Evolutionary conservation across 148 eudicot genomes (phyloP).

Genomic region (Amaranthus cruentus): DNA sequence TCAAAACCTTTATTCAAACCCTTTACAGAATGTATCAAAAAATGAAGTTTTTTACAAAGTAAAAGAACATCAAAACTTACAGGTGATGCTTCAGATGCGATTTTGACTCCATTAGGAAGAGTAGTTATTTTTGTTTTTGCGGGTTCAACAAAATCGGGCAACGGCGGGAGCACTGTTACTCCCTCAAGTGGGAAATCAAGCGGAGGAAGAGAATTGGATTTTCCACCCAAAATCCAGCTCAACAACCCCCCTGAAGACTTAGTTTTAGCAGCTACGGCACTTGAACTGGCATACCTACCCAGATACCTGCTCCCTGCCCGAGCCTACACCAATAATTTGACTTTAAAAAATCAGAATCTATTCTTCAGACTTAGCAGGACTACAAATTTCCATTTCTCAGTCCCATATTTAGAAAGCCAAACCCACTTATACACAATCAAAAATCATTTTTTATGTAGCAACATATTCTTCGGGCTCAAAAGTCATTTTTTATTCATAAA

Average conservation of each 20-base stretch:
- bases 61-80: constrained; percentile 37
- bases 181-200: constrained; percentile 72
- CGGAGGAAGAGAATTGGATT: constrained; percentile 54
- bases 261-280: constrained; percentile 57
- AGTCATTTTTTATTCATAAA: too few species aligned
- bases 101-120: constrained; percentile 74
- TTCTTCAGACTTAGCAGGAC: not conserved
- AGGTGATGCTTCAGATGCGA: constrained; percentile 82
- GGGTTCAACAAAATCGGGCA: constrained; percentile 77
- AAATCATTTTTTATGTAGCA: not conserved
- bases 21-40: not conserved
- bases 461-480: too few species aligned
- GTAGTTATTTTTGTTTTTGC: constrained; percentile 75
- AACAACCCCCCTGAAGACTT: constrained; percentile 67
- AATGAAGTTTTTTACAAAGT: not conserved
- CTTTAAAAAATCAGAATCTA: constrained; percentile 12
- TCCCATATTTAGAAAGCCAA: not conserved
- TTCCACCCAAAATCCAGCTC: constrained; percentile 67
- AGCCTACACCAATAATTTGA: constrained; percentile 38
- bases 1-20: not conserved
- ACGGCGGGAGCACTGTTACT: constrained; percentile 52
- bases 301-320: constrained; percentile 41
- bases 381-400: not conserved
- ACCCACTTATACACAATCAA: not conserved
- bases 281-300: constrained; percentile 68